Evolutionary conservation across 2,329 filamentous ascomycete genomes (phyloP).

Genomic region (Hawksworthiomyces lignivorus): DNA sequence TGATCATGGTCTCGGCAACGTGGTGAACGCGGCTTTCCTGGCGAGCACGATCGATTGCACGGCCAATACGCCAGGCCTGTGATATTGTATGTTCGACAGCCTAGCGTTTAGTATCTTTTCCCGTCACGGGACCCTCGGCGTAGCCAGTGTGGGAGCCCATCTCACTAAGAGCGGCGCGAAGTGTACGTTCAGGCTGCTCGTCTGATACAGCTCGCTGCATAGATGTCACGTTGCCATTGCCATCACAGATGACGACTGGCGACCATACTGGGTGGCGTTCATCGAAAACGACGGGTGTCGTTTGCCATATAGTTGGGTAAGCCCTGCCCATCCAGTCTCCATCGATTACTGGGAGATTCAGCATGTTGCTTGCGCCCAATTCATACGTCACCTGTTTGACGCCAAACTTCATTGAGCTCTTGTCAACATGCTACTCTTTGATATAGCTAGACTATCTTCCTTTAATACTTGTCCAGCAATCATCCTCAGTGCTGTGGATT

Average conservation of each 20-base stretch:
- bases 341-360: conserved; percentile 44
- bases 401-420: too few species aligned
- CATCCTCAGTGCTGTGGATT: too few species aligned
- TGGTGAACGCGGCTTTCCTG: conserved; percentile 41
- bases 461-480: too few species aligned
- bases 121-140: conserved; percentile 41
- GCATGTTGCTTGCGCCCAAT: conserved; percentile 40
- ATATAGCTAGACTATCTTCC: too few species aligned
- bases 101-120: conserved; percentile 41
- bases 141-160: conserved; percentile 47
- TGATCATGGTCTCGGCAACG: conserved; percentile 51
- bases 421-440: too few species aligned
- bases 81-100: conserved; percentile 44
- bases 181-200: conserved; percentile 38
- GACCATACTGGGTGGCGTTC: conserved; percentile 37
- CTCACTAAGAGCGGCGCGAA: conserved; percentile 44
- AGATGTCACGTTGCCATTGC: conserved; percentile 41
- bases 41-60: conserved; percentile 47
- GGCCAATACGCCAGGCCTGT: conserved; percentile 51
- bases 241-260: conserved; percentile 41
- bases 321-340: conserved; percentile 52
- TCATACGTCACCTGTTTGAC: too few species aligned
- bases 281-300: conserved; percentile 30
- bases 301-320: conserved; percentile 49
- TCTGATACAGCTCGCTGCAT: conserved; percentile 42